Conservation (phyloP, 352 stramenopile genomes). For the Phytophthora melonis region DNA sequence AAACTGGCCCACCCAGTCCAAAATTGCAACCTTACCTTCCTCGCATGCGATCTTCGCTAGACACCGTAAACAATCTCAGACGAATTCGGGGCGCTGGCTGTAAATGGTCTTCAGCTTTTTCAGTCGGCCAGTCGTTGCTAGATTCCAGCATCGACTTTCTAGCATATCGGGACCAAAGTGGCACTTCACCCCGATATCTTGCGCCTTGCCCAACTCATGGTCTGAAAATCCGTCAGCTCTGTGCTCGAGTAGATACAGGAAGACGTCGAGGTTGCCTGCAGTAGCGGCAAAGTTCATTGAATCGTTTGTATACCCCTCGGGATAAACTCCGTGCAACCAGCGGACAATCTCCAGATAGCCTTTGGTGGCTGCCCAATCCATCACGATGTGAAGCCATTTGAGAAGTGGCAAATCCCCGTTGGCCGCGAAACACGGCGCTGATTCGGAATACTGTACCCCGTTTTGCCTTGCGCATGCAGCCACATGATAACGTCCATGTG, state of each 20-base stretch:
- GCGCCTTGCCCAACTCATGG: background rate
- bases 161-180: background rate
- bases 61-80: background rate
- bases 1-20: background rate
- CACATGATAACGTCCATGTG: background rate
- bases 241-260: background rate
- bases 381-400: background rate
- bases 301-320: background rate
- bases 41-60: background rate
- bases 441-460: no score
- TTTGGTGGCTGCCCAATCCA: background rate
- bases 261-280: background rate
- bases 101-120: background rate
- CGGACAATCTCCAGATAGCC: background rate
- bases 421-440: background rate
- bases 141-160: background rate
- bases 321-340: background rate
- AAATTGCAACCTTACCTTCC: background rate
- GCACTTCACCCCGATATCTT: background rate
- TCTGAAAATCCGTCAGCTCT: background rate
- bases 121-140: background rate
- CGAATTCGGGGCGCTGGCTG: background rate
- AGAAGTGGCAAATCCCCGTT: background rate
- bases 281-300: background rate
- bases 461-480: background rate